Evolutionary conservation across 495 filamentous ascomycete species (phyloP).

Genomic region (Aspergillus incahuasiensis): DNA sequence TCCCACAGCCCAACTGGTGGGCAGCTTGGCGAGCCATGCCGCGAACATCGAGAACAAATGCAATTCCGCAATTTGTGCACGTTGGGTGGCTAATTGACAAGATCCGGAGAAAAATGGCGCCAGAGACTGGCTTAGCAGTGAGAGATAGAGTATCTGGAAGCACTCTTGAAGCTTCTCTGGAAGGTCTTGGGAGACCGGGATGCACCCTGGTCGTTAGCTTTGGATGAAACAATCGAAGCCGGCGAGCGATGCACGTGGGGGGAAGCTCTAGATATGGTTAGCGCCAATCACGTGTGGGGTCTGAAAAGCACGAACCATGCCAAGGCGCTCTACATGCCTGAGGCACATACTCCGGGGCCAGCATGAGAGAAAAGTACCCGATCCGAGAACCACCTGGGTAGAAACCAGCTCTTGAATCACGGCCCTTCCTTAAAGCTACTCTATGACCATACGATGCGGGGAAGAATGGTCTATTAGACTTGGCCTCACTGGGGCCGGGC

Average conservation of each 20-base stretch:
- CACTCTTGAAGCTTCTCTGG: background rate
- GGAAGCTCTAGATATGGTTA: background rate
- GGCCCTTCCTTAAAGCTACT: too few species aligned
- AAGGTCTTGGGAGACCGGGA: slow-evolving; percentile 3
- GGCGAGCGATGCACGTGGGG: slow-evolving; percentile 5
- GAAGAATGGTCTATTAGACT: too few species aligned
- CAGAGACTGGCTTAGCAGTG: background rate
- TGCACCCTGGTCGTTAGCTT: background rate
- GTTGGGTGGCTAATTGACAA: slow-evolving; percentile 2
- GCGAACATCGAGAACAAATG: slow-evolving; percentile 6
- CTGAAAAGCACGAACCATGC: background rate
- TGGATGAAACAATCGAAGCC: slow-evolving; percentile 9
- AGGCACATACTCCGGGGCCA: background rate
- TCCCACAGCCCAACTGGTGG: slow-evolving; percentile 3
- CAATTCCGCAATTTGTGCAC: slow-evolving; percentile 3
- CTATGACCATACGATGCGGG: too few species aligned
- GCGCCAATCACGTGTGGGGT: background rate
- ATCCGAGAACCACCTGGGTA: too few species aligned
- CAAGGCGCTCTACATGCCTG: background rate
- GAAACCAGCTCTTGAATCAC: too few species aligned
- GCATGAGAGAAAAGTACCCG: background rate
- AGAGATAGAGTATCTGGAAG: slow-evolving; percentile 8
- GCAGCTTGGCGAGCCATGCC: slow-evolving; percentile 10
- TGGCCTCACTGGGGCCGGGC: too few species aligned
- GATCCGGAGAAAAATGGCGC: background rate